A percentile compares a stretch with the other conserved stretches of the same genome.
Conservation (phyloP, 495 filamentous ascomycete species). For the Annulohypoxylon nitens region DNA sequence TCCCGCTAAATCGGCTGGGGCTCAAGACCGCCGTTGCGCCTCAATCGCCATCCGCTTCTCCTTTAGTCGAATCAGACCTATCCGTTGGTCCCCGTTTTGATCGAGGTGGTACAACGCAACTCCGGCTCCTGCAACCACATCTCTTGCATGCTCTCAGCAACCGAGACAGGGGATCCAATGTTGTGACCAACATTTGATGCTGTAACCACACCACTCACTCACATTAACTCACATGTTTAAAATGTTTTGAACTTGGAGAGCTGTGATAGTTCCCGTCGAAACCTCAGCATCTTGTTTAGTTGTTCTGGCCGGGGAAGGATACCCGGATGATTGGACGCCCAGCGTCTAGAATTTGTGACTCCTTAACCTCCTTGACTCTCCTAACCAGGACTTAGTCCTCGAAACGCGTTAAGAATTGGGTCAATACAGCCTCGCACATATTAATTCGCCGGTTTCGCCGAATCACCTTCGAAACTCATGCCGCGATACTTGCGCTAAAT, state of each 20-base stretch:
- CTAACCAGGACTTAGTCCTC: constrained; percentile 28
- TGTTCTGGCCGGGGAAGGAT: constrained; percentile 38
- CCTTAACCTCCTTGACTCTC: constrained; percentile 19
- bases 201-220: constrained; percentile 42
- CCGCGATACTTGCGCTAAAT: constrained; percentile 42
- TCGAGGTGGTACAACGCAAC: constrained; percentile 47
- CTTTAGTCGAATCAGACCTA: constrained; percentile 41
- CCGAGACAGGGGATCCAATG: constrained; percentile 44
- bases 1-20: constrained; percentile 41
- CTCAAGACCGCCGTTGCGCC: constrained; percentile 42
- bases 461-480: constrained; percentile 39
- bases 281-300: constrained; percentile 30
- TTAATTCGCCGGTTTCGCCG: constrained; percentile 48
- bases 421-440: constrained; percentile 49
- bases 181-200: constrained; percentile 47
- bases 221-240: constrained; percentile 35
- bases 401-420: constrained; percentile 33
- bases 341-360: constrained; percentile 33
- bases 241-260: not conserved
- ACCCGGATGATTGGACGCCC: constrained; percentile 45
- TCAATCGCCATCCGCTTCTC: constrained; percentile 35
- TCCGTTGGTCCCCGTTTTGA: constrained; percentile 41
- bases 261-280: constrained; percentile 25
- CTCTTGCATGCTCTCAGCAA: constrained; percentile 45
- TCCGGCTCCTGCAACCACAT: constrained; percentile 49